Evolutionary conservation across 1,284 basidiomycete species (phyloP), one percentile per base, ranked within the genome.

Genomic region (Leccinum ponderosum): DNA sequence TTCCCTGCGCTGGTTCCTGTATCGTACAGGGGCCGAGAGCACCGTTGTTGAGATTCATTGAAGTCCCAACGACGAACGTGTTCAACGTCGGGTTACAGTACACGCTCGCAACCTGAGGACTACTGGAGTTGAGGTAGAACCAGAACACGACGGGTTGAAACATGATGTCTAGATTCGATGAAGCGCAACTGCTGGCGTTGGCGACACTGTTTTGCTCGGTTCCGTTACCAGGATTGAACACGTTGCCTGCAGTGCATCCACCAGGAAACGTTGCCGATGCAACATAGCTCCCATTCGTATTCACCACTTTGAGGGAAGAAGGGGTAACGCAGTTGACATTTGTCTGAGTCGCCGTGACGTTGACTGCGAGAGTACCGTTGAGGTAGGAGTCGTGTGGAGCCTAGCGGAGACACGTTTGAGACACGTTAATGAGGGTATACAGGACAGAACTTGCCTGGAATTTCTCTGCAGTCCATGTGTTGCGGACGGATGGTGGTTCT

Each of bases 101-200:
- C 3, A 89, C 78, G 3, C 78, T 80, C 55, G 77, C 75, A 0
- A 80, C 81, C 59, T 83, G 75, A 8, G 75, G 70, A 20, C 53
- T 63, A 22, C 63, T 71, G 42, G 71, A 68, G 17, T 67, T 75
- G 70, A 69, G 77, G 77, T 73, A 81, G 57, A 73, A 87, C 87
- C 87, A 89, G 64, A 89, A 89, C 76, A 87, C 80, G 39, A 88
- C 83, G 2, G 86, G 84, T 50, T 77, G 78, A 59, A 84, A 81
- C 17, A 75, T 62, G n/a, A 76, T 61, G 47, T 80, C 72, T 15
- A 74, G 39, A 8, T 57, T 61, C 7, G 72, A 62, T 12, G 70
- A 65, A 54, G 75, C 75, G 47, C 79, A 80, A 64, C 77, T 80
- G 5, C 75, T 64, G 1, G 78, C 78, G 20, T 73, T 70, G 22